phyloP scores from a whole-genome alignment of 768 basidiomycete genomes.

The Termitomyces bulborhizus region DNA sequence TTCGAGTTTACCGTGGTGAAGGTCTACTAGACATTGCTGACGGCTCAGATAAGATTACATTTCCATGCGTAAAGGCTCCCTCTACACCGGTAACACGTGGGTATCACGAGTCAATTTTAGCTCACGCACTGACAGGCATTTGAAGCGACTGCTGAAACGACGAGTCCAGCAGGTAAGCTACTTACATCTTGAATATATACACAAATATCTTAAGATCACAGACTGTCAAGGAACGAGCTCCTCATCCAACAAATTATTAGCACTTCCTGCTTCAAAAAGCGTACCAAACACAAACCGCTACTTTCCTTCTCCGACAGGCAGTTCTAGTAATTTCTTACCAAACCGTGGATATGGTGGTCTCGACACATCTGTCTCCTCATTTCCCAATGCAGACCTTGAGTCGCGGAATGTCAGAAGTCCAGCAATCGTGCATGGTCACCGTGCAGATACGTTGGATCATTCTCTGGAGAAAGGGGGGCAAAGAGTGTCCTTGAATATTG shows the following conservation, averaged over 20 bases:
- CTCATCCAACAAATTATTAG: slow-evolving; percentile 44
- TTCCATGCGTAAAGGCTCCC: not conserved
- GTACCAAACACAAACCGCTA: slow-evolving; percentile 29
- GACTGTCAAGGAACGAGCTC: slow-evolving; percentile 31
- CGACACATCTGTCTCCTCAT: slow-evolving; percentile 36
- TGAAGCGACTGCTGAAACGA: not conserved
- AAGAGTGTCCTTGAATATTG: slow-evolving; percentile 53
- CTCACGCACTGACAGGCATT: not conserved
- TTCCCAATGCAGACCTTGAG: slow-evolving; percentile 23
- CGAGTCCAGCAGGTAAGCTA: not conserved
- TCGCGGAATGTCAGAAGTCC: slow-evolving; percentile 17
- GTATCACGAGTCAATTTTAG: not conserved
- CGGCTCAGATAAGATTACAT: slow-evolving; percentile 1
- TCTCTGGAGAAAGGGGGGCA: slow-evolving; percentile 36
- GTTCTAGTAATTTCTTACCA: slow-evolving; percentile 19
- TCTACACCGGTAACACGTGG: slow-evolving; percentile 2
- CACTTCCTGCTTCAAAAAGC: slow-evolving; percentile 24
- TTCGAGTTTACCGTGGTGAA: not conserved
- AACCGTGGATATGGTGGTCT: slow-evolving; percentile 28
- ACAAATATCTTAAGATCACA: not conserved
- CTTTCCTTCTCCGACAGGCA: slow-evolving; percentile 25
- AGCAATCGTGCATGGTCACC: slow-evolving; percentile 9
- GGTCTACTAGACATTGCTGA: not conserved
- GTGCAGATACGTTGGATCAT: slow-evolving; percentile 26
- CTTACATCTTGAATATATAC: not conserved